Percentiles rank a stretch among this genome's conserved stretches.
Evolutionary conservation across 2,329 filamentous ascomycete genomes (phyloP).

Genomic region (Penicillium olsonii): DNA sequence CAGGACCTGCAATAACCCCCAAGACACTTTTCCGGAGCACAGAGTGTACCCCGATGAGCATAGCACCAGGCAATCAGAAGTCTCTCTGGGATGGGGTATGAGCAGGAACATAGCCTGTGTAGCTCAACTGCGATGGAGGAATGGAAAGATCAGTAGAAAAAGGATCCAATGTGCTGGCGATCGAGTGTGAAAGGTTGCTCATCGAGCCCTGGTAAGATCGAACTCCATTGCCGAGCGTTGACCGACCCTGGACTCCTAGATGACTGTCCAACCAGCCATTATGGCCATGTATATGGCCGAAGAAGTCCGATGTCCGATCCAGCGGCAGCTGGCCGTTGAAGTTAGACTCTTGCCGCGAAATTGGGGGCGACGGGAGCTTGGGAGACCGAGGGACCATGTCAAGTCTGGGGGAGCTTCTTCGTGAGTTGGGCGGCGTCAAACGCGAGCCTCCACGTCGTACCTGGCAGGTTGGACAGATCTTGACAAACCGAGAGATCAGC

Average conservation of each 20-base stretch:
- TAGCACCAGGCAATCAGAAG: constrained; percentile 19
- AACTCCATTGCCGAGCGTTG: constrained; percentile 21
- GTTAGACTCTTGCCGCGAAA: constrained; percentile 38
- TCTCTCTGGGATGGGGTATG: constrained; percentile 32
- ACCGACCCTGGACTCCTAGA: constrained; percentile 26
- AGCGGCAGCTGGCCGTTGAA: constrained; percentile 28
- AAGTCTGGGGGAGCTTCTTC: constrained; percentile 40
- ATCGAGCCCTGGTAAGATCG: constrained; percentile 28
- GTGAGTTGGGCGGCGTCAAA: constrained; percentile 44
- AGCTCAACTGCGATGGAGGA: constrained; percentile 32
- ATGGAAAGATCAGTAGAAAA: constrained; percentile 32
- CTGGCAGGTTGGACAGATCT: constrained; percentile 53
- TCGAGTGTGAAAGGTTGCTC: constrained; percentile 25
- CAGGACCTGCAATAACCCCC: neutral
- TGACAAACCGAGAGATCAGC: constrained; percentile 54
- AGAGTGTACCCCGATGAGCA: neutral
- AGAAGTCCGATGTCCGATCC: constrained; percentile 32
- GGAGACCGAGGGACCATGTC: constrained; percentile 36
- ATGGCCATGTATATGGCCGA: constrained; percentile 29
- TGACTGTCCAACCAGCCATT: constrained; percentile 32
- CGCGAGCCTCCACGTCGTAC: constrained; percentile 47
- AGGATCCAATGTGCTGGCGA: constrained; percentile 32
- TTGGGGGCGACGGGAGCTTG: constrained; percentile 39
- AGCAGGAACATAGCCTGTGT: constrained; percentile 29
- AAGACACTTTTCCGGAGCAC: constrained; percentile 8